Conservation (phyloP, 164 flowering plant species). For the Stephania japonica region DNA sequence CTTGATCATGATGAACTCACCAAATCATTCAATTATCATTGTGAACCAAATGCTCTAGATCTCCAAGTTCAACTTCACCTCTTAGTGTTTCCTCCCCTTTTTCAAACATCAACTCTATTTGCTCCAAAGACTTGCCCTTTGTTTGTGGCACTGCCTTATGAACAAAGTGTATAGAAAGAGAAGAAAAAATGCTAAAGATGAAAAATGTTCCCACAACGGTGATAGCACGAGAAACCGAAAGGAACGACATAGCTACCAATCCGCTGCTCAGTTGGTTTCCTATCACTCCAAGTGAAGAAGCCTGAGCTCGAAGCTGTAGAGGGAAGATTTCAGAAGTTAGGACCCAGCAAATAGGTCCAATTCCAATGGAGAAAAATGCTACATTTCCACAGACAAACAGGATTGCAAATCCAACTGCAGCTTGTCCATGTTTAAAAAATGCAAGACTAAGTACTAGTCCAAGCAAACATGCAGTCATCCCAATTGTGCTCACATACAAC, state of each 20-base stretch:
- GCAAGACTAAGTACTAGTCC: conserved; percentile 28
- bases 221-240: conserved; percentile 36
- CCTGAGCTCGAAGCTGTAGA: conserved; percentile 51
- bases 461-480: conserved; percentile 38
- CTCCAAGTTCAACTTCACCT: conserved; percentile 62
- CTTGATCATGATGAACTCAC: not conserved
- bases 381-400: conserved; percentile 42
- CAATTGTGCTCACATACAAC: conserved; percentile 37
- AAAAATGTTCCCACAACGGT: conserved; percentile 65
- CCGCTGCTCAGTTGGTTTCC: conserved; percentile 59
- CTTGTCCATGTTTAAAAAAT: conserved; percentile 11
- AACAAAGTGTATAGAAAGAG: conserved; percentile 41
- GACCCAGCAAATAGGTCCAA: conserved; percentile 66
- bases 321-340: conserved; percentile 59
- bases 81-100: conserved; percentile 27
- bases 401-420: conserved; percentile 25
- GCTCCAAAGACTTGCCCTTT: conserved; percentile 54
- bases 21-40: conserved; percentile 18
- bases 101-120: conserved; percentile 46
- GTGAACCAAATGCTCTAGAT: conserved; percentile 58
- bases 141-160: conserved; percentile 51
- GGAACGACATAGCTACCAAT: conserved; percentile 48
- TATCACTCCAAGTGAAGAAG: conserved; percentile 47
- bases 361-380: conserved; percentile 46
- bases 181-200: conserved; percentile 40